Evolutionary conservation across 208 protist species (phyloP), one percentile per base, ranked within the genome.

Genomic region (Acanthamoeba healyi): DNA sequence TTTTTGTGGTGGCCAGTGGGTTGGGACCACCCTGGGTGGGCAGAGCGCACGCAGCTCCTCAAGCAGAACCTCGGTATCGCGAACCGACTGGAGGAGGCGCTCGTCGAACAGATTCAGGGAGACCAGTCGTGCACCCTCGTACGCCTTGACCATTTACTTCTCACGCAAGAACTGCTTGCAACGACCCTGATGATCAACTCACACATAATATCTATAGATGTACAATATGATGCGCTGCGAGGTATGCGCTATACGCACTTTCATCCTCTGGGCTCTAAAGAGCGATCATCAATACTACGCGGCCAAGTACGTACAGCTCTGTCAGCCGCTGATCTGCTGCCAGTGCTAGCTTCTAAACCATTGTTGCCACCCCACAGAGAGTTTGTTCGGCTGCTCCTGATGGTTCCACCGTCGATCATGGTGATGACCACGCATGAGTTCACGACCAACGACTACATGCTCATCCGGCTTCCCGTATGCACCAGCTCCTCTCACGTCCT

Each of bases 401-500:
- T 17, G 38, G n/a, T 84, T 0, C 24, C 24, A 36, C 5, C 4
- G 29, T 19, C 74, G 3, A 56, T 58, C n/a, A n/a, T 84, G 42
- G 44, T 84, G 26, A 84, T 84, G 74, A 24, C 74, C 44, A 84
- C 74, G 5, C 74, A 84, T 24, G 74, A 84, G 24, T 36, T 84
- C 74, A 84, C 42, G 4, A 58, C 42, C 38, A 58, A 56, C 44
- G 74, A 84, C 26, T 84, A 84, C 19, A 40, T 84, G 10, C 44
- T 84, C 42, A 49, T 84, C 7, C 74, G 44, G 17, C 29, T 84
- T 38, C 0, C 74, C 4, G 74, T 84, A 58, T 14, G 74, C 44
- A 32, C 3, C 24, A 6, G 1, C 51, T 56, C 24, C 15, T 56
- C 12, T 56, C 44, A n/a, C n/a, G n/a, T n/a, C n/a, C n/a, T n/a